Conservation (phyloP, 1,284 basidiomycete genomes). For the Microbotryum lychnidis-dioicae region DNA sequence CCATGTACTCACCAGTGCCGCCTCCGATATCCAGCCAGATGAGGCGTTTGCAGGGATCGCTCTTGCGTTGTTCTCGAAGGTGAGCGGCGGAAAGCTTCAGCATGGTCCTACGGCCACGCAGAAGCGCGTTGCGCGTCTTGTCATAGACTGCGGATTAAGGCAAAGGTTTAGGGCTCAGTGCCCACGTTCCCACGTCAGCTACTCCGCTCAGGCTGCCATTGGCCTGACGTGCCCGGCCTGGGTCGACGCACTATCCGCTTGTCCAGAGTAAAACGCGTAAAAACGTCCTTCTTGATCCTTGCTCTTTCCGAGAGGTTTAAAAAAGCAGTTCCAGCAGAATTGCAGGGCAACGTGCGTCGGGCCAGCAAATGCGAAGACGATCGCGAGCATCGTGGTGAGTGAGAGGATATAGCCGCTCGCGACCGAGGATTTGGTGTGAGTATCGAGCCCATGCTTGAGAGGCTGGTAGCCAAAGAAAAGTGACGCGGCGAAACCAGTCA, state of each 20-base stretch:
- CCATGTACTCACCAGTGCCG: constrained; percentile 52
- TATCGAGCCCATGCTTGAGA: constrained; percentile 6
- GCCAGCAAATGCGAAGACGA: constrained; percentile 1
- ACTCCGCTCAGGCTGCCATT: background rate
- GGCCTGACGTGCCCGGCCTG: background rate
- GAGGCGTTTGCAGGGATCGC: constrained; percentile 47
- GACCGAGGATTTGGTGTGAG: constrained; percentile 4
- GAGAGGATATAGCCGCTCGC: constrained; percentile 10
- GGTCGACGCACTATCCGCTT: constrained; percentile 46
- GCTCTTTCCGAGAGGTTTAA: constrained; percentile 42
- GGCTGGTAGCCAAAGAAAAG: constrained; percentile 13
- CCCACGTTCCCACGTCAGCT: background rate
- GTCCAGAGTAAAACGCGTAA: constrained; percentile 55
- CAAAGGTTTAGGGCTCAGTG: background rate
- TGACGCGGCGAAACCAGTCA: too few relatives aligned
- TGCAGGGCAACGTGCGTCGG: constrained; percentile 1
- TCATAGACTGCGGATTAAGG: constrained; percentile 51
- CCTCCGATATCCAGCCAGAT: constrained; percentile 79
- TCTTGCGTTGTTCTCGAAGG: constrained; percentile 47
- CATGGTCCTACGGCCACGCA: constrained; percentile 65
- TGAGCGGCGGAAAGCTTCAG: constrained; percentile 60
- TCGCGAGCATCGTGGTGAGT: background rate
- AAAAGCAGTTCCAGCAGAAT: constrained; percentile 36
- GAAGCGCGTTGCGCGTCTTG: constrained; percentile 51
- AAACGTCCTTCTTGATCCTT: constrained; percentile 40